Evolutionary conservation across 495 filamentous ascomycete genomes (phyloP).

Genomic region (Aspergillus nidulans): DNA sequence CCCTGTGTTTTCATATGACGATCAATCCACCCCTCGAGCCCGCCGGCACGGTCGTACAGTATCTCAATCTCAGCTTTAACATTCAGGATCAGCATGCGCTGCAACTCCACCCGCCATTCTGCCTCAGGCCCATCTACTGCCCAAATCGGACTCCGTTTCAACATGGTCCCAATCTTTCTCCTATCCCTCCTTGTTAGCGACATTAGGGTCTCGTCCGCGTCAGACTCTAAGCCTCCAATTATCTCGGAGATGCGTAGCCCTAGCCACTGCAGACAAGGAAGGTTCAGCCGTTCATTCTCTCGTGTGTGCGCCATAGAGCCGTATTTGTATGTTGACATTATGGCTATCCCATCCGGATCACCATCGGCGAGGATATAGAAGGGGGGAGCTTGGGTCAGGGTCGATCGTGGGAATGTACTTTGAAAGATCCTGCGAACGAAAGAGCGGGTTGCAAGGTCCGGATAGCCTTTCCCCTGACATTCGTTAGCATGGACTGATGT

Average conservation of each 20-base stretch:
- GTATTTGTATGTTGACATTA: constrained; percentile 81
- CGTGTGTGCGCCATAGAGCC: constrained; percentile 72
- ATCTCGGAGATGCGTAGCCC: constrained; percentile 66
- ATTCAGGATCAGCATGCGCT: constrained; percentile 81
- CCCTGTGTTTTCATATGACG: constrained; percentile 20
- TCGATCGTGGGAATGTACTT: constrained; percentile 4
- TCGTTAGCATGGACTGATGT: not conserved
- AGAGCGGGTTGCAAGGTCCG: constrained; percentile 73
- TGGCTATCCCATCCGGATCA: constrained; percentile 82
- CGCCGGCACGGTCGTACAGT: constrained; percentile 47
- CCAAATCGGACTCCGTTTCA: constrained; percentile 51
- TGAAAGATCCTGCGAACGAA: constrained; percentile 48
- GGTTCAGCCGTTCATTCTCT: constrained; percentile 56
- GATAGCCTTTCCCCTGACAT: constrained; percentile 83
- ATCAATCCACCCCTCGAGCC: not conserved
- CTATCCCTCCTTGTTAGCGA: constrained; percentile 61
- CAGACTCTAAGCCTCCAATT: constrained; percentile 19
- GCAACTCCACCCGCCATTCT: constrained; percentile 63
- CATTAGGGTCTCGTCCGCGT: constrained; percentile 40
- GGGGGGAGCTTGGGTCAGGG: constrained; percentile 28
- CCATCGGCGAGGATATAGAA: constrained; percentile 75
- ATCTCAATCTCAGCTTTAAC: constrained; percentile 89
- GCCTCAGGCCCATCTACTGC: constrained; percentile 43
- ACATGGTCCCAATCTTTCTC: constrained; percentile 60
- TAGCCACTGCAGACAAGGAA: constrained; percentile 64